These are phyloP conservation scores for Coemansia biformis DNA, from an alignment of 192 early-diverging fungal genomes.

Conservation along the genomic window DNA sequence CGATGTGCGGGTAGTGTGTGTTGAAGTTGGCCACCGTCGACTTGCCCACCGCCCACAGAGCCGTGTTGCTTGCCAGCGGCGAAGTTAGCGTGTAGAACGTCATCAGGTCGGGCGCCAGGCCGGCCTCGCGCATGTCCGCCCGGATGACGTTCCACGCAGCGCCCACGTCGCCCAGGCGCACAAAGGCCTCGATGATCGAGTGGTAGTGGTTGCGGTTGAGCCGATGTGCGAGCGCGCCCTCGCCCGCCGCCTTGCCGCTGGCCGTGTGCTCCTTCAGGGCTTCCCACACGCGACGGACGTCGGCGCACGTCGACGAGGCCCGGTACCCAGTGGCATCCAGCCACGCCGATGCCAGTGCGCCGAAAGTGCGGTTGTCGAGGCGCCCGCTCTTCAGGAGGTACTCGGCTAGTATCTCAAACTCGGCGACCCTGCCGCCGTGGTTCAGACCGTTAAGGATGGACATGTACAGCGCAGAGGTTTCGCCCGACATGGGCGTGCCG, in stretches of 20 bases:
- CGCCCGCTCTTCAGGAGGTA: constrained; percentile 18
- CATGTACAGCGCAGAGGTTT: constrained; percentile 14
- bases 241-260: too few relatives aligned
- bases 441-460: constrained; percentile 34
- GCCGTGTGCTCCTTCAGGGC: constrained; percentile 6
- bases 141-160: constrained; percentile 37
- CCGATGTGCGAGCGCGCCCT: constrained; percentile 1
- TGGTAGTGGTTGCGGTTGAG: constrained; percentile 41
- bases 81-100: constrained; percentile 39
- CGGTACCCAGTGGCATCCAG: constrained; percentile 27
- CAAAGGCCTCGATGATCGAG: constrained; percentile 35
- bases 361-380: constrained; percentile 16
- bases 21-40: constrained; percentile 32
- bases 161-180: constrained; percentile 38
- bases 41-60: constrained; percentile 44
- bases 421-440: constrained; percentile 13
- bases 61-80: constrained; percentile 23
- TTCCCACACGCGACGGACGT: constrained; percentile 30
- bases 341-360: constrained; percentile 27
- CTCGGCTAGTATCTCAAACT: constrained; percentile 27
- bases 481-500: neutral
- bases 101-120: constrained; percentile 17
- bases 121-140: constrained; percentile 26
- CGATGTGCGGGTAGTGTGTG: constrained; percentile 18
- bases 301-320: constrained; percentile 10